Evolutionary conservation across 140 eudicot genomes (phyloP), one percentile per base, ranked within the genome.

Genomic region (Flaveria floridana): DNA sequence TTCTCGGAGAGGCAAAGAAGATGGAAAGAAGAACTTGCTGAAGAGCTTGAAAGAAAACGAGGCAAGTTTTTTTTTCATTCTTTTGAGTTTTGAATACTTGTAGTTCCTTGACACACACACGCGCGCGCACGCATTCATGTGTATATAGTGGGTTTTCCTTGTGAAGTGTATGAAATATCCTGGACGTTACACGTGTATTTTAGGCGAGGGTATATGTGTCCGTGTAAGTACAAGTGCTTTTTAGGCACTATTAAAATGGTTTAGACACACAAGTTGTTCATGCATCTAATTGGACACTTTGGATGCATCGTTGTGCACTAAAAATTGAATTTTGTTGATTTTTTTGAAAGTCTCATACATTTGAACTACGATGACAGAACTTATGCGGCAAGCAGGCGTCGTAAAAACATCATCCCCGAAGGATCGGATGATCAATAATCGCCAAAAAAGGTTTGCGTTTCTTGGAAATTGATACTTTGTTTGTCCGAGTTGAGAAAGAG

Each of bases 1-100:
- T 86, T 93, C 85, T 70, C 84, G 11, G 98, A 90, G 86, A 93
- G 87, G 79, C 94, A 86, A 78, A 84, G 91, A 78, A 86, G 83
- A 76, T 93, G 98, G 98, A 83, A 88, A 85, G 94, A 93, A 82
- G 97, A 93, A 82, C 97, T 93, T 53, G 92, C 78, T 19, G 85
- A 93, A 79, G 98, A 93, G 77, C 88, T 93, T 57, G 91, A 88
- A 79, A 85, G 91, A 83, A 85, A 84, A 79, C 73, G 98, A 88
- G 98, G 98, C 76, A 86, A 85, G 84, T 80, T 64, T 73, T 44
- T 39, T 71, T 53, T 53, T 14, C 28, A 16, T 71, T 28, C 21
- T 76, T 34, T 30, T 41, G 9, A 41, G 11, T 47, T 76, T 76
- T 15, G 52, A 9, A 51, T 75, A 75, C 56, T 13, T 11, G 25